These are phyloP conservation scores for Microcos paniculata DNA, from an alignment of 345 rosid species.

Conservation along the genomic window DNA sequence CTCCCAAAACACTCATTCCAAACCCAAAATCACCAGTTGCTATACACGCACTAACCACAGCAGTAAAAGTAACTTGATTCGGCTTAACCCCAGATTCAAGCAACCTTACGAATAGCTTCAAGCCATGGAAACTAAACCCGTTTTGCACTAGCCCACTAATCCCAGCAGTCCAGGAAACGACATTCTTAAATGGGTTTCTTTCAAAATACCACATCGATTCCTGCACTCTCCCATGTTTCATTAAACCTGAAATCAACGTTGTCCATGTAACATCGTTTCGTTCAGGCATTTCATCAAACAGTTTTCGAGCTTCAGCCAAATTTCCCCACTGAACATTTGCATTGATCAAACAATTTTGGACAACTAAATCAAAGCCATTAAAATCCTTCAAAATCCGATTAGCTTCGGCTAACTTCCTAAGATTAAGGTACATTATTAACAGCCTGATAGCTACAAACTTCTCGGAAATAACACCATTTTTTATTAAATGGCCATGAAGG, in stretches of 20 bases:
- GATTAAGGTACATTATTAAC: conserved; percentile 46
- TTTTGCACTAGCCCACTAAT: conserved; percentile 56
- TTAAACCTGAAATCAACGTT: conserved; percentile 47
- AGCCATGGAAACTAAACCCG: conserved; percentile 38
- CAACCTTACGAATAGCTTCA: conserved; percentile 43
- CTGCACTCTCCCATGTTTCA: conserved; percentile 47
- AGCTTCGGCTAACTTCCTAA: conserved; percentile 38
- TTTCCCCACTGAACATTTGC: conserved; percentile 40
- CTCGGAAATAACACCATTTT: conserved; percentile 42
- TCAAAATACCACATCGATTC: conserved; percentile 53
- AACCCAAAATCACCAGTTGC: conserved; percentile 32
- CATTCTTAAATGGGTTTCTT: conserved; percentile 50
- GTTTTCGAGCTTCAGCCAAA: conserved; percentile 37
- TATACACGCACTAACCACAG: conserved; percentile 44
- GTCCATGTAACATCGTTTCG: conserved; percentile 62
- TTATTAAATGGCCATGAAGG: conserved; percentile 49
- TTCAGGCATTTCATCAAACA: conserved; percentile 65
- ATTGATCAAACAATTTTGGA: conserved; percentile 47
- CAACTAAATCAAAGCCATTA: conserved; percentile 43
- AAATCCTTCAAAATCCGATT: conserved; percentile 42
- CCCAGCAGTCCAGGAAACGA: conserved; percentile 53
- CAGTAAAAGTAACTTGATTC: conserved; percentile 47
- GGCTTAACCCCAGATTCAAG: conserved; percentile 46
- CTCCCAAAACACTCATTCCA: conserved; percentile 42
- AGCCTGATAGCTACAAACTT: conserved; percentile 45